Conservation (phyloP, 208 protist species). For the Acanthamoeba quina region DNA sequence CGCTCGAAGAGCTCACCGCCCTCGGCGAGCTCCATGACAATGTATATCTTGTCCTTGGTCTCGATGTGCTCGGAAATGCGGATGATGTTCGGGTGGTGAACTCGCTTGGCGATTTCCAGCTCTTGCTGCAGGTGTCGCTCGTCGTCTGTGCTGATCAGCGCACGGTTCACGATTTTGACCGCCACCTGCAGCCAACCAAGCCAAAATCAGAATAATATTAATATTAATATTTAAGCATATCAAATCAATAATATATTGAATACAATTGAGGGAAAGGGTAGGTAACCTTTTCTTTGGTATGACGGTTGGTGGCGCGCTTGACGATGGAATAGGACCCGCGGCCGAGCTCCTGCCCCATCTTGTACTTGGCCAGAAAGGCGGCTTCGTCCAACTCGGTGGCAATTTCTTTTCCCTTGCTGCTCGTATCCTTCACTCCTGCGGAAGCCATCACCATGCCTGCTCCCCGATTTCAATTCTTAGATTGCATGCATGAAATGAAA, state of each 20-base stretch:
- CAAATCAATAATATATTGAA: too few species aligned
- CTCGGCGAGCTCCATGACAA: not conserved
- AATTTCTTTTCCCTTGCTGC: too few species aligned
- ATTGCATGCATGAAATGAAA: not conserved
- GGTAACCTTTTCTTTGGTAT: not conserved
- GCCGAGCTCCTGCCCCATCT: not conserved
- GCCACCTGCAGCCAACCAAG: too few species aligned
- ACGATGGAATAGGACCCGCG: not conserved
- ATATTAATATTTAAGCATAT: too few species aligned
- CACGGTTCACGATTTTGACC: not conserved
- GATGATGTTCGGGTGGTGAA: conserved; percentile 19
- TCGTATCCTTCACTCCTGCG: not conserved
- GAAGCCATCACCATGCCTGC: not conserved
- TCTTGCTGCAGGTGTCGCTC: not conserved
- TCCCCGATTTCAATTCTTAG: not conserved
- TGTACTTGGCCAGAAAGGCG: conserved; percentile 5
- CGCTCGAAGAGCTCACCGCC: conserved; percentile 87
- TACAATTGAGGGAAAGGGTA: not conserved
- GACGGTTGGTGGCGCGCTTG: not conserved
- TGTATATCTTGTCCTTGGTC: not conserved
- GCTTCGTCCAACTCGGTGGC: not conserved
- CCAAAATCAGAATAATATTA: too few species aligned
- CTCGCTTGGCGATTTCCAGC: conserved; percentile 12
- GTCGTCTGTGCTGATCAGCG: not conserved
- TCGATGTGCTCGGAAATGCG: not conserved